Conservation (phyloP, 208 protist genomes). For the Eutreptiella sp. region DNA sequence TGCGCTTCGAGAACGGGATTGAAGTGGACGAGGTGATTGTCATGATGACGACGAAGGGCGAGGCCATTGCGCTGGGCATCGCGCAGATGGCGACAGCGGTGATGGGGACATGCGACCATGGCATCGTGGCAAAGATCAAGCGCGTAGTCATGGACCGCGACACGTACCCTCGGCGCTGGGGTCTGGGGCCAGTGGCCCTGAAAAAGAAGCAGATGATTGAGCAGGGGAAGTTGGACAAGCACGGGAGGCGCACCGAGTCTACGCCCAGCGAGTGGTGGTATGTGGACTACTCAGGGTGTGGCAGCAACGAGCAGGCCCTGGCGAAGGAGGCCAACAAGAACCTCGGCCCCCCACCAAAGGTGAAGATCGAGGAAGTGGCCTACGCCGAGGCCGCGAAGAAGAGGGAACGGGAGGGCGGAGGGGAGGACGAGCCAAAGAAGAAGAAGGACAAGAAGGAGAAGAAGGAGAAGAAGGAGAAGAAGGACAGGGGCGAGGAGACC, state of each 20-base stretch:
- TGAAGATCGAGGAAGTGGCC: slow-evolving; percentile 17
- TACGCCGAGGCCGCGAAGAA: slow-evolving; percentile 8
- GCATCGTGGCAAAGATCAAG: slow-evolving; percentile 97
- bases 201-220: slow-evolving; percentile 95
- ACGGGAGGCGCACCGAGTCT: slow-evolving; percentile 91
- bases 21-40: slow-evolving; percentile 94
- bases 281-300: slow-evolving; percentile 78
- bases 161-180: slow-evolving; percentile 98
- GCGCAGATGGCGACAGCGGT: slow-evolving; percentile 96
- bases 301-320: slow-evolving; percentile 69
- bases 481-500: slow-evolving; percentile 43
- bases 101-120: slow-evolving; percentile 94
- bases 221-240: slow-evolving; percentile 96
- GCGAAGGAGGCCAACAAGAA: slow-evolving; percentile 52
- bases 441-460: slow-evolving; percentile 43
- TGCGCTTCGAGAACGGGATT: slow-evolving; percentile 93
- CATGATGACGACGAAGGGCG: slow-evolving; percentile 99
- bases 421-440: slow-evolving; percentile 32
- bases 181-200: slow-evolving; percentile 85
- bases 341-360: slow-evolving; percentile 16
- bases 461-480: slow-evolving; percentile 46
- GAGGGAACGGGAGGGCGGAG: slow-evolving; percentile 30
- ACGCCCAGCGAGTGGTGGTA: slow-evolving; percentile 93
- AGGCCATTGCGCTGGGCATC: slow-evolving; percentile 96
- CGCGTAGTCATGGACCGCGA: slow-evolving; percentile 99